Evolutionary conservation across 2,329 filamentous ascomycete species (phyloP).

Genomic region (Paecilomyces niveus): DNA sequence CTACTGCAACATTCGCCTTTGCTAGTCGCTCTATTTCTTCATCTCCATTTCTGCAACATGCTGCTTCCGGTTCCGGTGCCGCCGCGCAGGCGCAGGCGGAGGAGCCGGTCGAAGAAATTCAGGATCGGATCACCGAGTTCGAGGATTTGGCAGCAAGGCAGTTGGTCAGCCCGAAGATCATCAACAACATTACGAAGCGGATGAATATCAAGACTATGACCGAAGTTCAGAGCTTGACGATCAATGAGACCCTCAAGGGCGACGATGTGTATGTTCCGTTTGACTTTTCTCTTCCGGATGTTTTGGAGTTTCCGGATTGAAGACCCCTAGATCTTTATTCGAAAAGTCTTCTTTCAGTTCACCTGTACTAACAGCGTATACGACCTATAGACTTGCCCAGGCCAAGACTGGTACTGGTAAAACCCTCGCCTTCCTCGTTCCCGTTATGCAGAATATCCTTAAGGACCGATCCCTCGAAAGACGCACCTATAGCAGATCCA

Average conservation of each 20-base stretch:
- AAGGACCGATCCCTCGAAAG: conserved; percentile 52
- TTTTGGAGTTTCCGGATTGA: background rate
- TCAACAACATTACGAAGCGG: conserved; percentile 60
- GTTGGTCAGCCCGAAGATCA: conserved; percentile 56
- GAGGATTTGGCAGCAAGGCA: conserved; percentile 28
- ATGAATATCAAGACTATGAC: conserved; percentile 85
- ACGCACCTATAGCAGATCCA: conserved; percentile 6
- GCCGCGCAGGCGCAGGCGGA: conserved; percentile 14
- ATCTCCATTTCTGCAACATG: conserved; percentile 18
- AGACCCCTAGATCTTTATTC: background rate
- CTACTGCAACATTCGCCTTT: conserved; percentile 9
- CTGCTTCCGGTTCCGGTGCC: conserved; percentile 12
- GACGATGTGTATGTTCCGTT: conserved; percentile 64
- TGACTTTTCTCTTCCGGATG: conserved; percentile 2
- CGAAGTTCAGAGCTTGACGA: conserved; percentile 79
- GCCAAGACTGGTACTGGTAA: conserved; percentile 97
- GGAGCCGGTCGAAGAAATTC: conserved; percentile 6
- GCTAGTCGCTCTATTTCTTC: conserved; percentile 22
- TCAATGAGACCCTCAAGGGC: conserved; percentile 71
- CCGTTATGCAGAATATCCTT: conserved; percentile 74
- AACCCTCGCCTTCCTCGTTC: conserved; percentile 86
- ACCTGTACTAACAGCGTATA: conserved; percentile 12
- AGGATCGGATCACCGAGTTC: conserved; percentile 29
- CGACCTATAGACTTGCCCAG: conserved; percentile 64
- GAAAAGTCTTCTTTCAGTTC: background rate